Percentiles rank a stretch among this genome's conserved stretches.
Evolutionary conservation across 306 rosid species (phyloP).

Genomic region (Vachellia pachyceras): DNA sequence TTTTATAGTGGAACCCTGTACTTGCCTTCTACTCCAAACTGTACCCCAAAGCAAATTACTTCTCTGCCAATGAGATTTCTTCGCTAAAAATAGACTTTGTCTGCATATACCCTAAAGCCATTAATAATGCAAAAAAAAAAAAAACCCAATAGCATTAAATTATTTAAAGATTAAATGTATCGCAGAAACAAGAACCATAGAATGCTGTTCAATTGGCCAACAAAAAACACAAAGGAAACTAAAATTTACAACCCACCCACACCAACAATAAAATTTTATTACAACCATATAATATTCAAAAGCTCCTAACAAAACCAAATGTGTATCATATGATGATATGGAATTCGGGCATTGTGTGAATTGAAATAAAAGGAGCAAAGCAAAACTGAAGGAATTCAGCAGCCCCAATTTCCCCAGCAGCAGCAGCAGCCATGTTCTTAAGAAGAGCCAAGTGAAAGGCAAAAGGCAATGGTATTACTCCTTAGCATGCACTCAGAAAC

Average conservation of each 20-base stretch:
- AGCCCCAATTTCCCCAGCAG: conserved; percentile 49
- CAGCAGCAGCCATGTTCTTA: conserved; percentile 46
- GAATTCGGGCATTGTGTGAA: not conserved
- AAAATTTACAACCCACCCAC: not conserved
- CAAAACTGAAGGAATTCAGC: conserved; percentile 57
- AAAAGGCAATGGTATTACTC: not conserved
- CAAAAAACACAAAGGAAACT: not conserved
- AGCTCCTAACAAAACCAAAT: not conserved
- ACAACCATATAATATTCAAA: not conserved
- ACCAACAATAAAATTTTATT: not conserved
- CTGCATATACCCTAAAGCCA: conserved; percentile 45
- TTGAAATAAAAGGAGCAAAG: not conserved
- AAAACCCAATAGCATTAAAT: not conserved
- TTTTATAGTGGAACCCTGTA: conserved; percentile 42
- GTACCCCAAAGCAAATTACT: conserved; percentile 53
- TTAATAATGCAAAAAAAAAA: not conserved
- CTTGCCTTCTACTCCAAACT: conserved; percentile 14
- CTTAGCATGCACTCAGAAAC: not conserved
- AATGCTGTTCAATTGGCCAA: not conserved
- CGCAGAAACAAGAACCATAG: not conserved
- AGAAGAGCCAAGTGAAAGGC: not conserved
- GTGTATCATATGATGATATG: not conserved
- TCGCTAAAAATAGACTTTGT: conserved; percentile 41
- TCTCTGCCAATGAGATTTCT: conserved; percentile 34
- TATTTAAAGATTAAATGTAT: not conserved